Conservation (phyloP, 495 filamentous ascomycete species). For the Elasticomyces elasticus region DNA sequence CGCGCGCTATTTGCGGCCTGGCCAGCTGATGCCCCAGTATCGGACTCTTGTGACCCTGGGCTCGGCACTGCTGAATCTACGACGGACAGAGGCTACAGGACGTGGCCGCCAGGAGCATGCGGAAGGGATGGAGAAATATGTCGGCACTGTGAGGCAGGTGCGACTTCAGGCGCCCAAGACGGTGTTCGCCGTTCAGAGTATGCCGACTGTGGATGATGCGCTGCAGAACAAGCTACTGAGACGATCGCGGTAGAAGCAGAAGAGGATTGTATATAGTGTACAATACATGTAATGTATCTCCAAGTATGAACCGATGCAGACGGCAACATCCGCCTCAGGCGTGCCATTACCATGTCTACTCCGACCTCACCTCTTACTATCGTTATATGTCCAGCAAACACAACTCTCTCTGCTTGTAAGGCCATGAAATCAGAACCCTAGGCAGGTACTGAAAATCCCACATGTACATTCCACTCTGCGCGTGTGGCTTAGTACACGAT, state of each 20-base stretch:
- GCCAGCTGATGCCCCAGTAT: conserved; percentile 34
- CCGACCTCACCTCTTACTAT: no score
- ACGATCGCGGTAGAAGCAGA: background rate
- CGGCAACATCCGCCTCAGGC: no score
- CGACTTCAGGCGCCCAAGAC: conserved; percentile 39
- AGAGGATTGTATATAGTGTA: background rate
- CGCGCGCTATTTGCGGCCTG: conserved; percentile 37
- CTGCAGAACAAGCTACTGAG: conserved; percentile 28
- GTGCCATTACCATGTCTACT: no score
- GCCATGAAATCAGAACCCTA: no score
- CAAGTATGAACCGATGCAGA: background rate
- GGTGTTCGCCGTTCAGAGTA: conserved; percentile 41
- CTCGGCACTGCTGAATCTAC: conserved; percentile 37
- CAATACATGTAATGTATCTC: background rate
- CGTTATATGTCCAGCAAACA: background rate
- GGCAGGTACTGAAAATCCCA: no score
- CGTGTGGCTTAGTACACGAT: background rate
- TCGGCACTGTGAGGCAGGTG: conserved; percentile 17
- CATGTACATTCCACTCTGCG: background rate
- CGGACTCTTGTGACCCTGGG: conserved; percentile 47
- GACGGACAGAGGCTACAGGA: conserved; percentile 26
- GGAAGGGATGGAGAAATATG: conserved; percentile 15
- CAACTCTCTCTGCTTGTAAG: no score
- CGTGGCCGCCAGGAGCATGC: background rate
- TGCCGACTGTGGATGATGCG: conserved; percentile 41